Evolutionary conservation across 441 rosid genomes (phyloP), one percentile per base, ranked within the genome.

Genomic region (Corymbia citriodora): DNA sequence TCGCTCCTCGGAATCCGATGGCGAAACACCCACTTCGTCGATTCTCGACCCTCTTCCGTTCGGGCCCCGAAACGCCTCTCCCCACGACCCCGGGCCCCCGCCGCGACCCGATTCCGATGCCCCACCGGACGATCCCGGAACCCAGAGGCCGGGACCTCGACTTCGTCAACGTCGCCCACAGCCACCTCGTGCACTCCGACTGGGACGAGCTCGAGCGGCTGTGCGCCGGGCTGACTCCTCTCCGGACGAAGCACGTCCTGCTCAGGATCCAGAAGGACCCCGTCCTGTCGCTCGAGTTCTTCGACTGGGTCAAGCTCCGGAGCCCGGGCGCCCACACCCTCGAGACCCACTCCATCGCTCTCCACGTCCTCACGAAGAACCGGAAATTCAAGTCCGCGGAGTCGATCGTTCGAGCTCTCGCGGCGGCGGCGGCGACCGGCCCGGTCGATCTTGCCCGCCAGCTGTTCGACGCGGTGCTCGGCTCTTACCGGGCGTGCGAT

Each of bases 61-160:
- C 90, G 1, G 72, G 89, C 25, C 88, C 45, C 13, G 72, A 40
- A 50, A 89, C 53, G 10, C 52, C 93, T 25, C 53, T 82, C 87
- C 65, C 93, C 88, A n/a, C 68, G 18, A 88, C 25, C 74, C 88
- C 90, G 88, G 68, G 70, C 10, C 21, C 88, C 85, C 88, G 45
- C 19, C 89, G 93, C 92, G 93, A 93, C 86, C 93, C 93, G 9
- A 92, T 95, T 85, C 99, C 97, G 12, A 88, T 96, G 55, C 99
- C 98, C 88, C 96, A 94, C 92, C 93, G 95, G 88, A 93, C 95
- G 23, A 74, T 94, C 87, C 95, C 96, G 63, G 95, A 95, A 40
- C 96, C 96, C 23, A 94, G 86, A 92, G 97, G 96, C 33, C 96
- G 95, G 89, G 98, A 97, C 92, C 95, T 96, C 70, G 99, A 97